These are phyloP conservation scores for Huntiella moniliformis DNA, from an alignment of 2,329 filamentous ascomycete genomes.

Conservation along the genomic window DNA sequence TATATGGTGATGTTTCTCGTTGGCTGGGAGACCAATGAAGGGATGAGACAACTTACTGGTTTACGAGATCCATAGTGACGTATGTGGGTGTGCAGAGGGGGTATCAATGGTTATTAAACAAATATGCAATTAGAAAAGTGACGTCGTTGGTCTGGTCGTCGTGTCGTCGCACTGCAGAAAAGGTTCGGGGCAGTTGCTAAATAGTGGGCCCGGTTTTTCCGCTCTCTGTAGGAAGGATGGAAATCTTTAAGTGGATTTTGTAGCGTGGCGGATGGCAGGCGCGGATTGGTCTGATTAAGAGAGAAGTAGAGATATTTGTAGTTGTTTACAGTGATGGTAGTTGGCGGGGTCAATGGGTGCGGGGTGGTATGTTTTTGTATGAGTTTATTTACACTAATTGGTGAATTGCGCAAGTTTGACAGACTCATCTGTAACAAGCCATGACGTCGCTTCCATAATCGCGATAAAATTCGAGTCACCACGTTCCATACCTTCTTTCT, in stretches of 20 bases:
- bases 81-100: background rate
- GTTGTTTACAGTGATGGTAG: background rate
- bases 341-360: background rate
- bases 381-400: background rate
- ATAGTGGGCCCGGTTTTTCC: background rate
- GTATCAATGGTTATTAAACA: background rate
- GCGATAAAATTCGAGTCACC: background rate
- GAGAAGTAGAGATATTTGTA: too few relatives aligned
- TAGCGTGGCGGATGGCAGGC: background rate
- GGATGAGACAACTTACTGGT: slow-evolving; percentile 28
- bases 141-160: background rate
- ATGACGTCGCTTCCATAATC: background rate
- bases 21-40: background rate
- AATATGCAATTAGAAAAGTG: background rate
- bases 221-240: background rate
- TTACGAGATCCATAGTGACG: slow-evolving; percentile 37
- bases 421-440: background rate
- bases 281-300: background rate
- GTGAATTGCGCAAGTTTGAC: background rate
- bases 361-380: background rate
- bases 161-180: background rate
- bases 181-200: background rate
- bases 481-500: background rate
- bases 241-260: background rate
- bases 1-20: background rate